Conservation (phyloP, 2,329 filamentous ascomycete species). For the Ophiocordyceps sinensis region DNA sequence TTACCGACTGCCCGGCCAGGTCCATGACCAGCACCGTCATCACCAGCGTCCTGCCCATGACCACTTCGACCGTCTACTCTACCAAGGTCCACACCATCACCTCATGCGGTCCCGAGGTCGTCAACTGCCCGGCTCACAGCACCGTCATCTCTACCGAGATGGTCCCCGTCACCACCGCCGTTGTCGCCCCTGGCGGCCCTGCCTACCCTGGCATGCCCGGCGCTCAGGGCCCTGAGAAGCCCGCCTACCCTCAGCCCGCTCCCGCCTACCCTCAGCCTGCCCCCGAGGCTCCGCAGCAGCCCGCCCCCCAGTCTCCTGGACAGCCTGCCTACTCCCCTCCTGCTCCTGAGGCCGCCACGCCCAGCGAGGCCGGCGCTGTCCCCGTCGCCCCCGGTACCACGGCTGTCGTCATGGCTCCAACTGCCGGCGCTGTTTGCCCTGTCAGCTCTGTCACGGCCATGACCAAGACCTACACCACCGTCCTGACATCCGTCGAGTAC, state of each 20-base stretch:
- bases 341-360: background rate
- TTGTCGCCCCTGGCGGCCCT: constrained; percentile 4
- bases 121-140: constrained; percentile 41
- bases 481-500: constrained; percentile 40
- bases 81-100: constrained; percentile 48
- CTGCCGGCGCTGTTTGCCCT: constrained; percentile 10
- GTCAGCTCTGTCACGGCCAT: constrained; percentile 32
- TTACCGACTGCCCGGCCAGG: constrained; percentile 44
- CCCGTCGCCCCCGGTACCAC: too few relatives aligned
- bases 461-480: constrained; percentile 41
- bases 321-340: background rate
- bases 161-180: constrained; percentile 21
- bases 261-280: constrained; percentile 1
- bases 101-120: constrained; percentile 43
- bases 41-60: constrained; percentile 25
- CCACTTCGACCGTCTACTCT: constrained; percentile 40
- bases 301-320: too few relatives aligned
- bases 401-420: too few relatives aligned
- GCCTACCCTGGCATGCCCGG: background rate
- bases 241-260: constrained; percentile 1
- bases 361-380: constrained; percentile 1
- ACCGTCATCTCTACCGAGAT: constrained; percentile 21
- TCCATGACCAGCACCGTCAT: constrained; percentile 21
- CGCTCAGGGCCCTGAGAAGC: background rate
- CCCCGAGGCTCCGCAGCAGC: constrained; percentile 7